Conservation (phyloP, 495 filamentous ascomycete genomes). For the Aspergillus campestris region DNA sequence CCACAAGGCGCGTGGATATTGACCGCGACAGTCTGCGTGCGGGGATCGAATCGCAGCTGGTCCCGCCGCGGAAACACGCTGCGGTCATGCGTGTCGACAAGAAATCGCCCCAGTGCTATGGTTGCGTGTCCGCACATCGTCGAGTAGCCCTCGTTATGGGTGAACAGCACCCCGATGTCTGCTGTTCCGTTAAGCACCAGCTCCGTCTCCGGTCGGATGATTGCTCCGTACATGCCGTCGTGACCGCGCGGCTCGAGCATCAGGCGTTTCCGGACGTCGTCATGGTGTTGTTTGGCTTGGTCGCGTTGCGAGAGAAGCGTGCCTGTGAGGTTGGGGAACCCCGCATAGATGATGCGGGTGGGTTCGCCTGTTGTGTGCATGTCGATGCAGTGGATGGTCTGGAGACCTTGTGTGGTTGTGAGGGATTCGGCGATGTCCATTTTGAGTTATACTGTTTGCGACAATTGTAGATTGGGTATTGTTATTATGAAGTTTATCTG, state of each 20-base stretch:
- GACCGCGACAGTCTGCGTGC: constrained; percentile 1
- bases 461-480: too few species aligned
- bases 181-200: constrained; percentile 30
- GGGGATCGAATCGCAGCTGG: constrained; percentile 5
- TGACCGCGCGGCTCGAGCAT: constrained; percentile 30
- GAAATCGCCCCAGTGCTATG: constrained; percentile 26
- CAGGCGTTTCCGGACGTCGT: constrained; percentile 19
- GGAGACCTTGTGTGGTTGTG: constrained; percentile 16
- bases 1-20: constrained; percentile 18
- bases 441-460: constrained; percentile 7
- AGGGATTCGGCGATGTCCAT: constrained; percentile 50
- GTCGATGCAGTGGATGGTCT: constrained; percentile 21
- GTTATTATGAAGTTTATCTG: too few species aligned
- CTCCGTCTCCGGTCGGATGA: constrained; percentile 21
- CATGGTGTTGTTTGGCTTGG: constrained; percentile 14
- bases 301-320: constrained; percentile 22
- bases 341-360: constrained; percentile 24
- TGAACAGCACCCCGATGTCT: constrained; percentile 40
- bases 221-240: constrained; percentile 27
- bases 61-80: constrained; percentile 16
- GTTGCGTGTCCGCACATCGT: constrained; percentile 58
- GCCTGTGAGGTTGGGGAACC: constrained; percentile 16
- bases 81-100: constrained; percentile 18
- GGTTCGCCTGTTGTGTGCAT: constrained; percentile 30
- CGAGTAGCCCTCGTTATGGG: constrained; percentile 67